Evolutionary conservation across 805 yeast species (phyloP).

Genomic region (Scheffersomyces amazonensis): DNA sequence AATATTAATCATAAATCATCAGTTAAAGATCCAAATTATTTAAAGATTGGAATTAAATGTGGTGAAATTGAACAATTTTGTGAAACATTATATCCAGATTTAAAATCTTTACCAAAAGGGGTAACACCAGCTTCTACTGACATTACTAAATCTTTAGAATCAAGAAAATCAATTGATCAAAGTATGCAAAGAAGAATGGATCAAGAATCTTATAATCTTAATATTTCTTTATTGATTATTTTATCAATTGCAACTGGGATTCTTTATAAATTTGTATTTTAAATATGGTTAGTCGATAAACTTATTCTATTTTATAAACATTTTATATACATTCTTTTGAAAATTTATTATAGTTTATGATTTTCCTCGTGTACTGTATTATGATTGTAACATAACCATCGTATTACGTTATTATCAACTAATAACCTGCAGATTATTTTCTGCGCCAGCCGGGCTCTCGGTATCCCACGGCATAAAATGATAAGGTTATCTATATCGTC

Average conservation of each 20-base stretch:
- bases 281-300: no score
- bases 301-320: no score
- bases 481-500: no score
- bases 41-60: conserved; percentile 78
- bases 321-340: no score
- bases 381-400: no score
- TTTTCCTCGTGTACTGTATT: neutral
- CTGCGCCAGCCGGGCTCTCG: no score
- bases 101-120: conserved; percentile 53
- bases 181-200: conserved; percentile 7
- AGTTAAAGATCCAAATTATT: conserved; percentile 82
- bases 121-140: conserved; percentile 35
- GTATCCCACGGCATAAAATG: no score
- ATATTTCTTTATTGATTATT: neutral
- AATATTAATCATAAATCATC: conserved; percentile 75
- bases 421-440: no score
- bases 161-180: conserved; percentile 41
- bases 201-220: conserved; percentile 5
- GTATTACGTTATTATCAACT: no score
- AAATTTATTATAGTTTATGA: neutral
- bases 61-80: conserved; percentile 88
- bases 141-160: conserved; percentile 31
- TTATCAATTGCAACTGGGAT: neutral
- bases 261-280: neutral
- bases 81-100: conserved; percentile 66